phyloP scores from a whole-genome alignment of 2,329 filamentous ascomycete genomes.

The Diplodia mutila region DNA sequence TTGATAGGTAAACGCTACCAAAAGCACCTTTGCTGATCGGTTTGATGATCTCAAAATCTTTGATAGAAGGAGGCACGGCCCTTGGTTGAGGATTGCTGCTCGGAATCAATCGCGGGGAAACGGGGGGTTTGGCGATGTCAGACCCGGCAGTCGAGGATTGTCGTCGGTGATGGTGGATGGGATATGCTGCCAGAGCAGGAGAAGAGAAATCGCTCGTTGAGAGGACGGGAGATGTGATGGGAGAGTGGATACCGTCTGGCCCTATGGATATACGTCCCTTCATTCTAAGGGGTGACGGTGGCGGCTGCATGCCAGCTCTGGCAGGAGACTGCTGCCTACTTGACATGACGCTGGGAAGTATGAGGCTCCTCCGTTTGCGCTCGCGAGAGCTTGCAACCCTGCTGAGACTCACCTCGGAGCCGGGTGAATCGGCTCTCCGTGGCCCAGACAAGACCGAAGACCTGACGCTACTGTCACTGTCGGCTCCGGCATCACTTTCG shows the following conservation, averaged over 20 bases:
- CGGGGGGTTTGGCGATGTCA: slow-evolving; percentile 65
- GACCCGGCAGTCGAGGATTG: slow-evolving; percentile 91
- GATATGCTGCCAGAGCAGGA: slow-evolving; percentile 61
- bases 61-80: slow-evolving; percentile 92
- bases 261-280: slow-evolving; percentile 73
- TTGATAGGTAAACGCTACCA: slow-evolving; percentile 94
- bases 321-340: slow-evolving; percentile 88
- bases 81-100: slow-evolving; percentile 81
- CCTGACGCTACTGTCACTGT: slow-evolving; percentile 84
- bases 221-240: slow-evolving; percentile 86
- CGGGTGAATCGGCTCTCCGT: slow-evolving; percentile 82
- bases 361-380: slow-evolving; percentile 82
- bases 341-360: slow-evolving; percentile 77
- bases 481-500: slow-evolving; percentile 80
- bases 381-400: slow-evolving; percentile 79
- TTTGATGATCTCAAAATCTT: slow-evolving; percentile 99
- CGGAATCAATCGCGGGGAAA: slow-evolving; percentile 80
- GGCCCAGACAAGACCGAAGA: slow-evolving; percentile 77
- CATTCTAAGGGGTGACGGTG: slow-evolving; percentile 82
- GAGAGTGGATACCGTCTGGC: slow-evolving; percentile 73
- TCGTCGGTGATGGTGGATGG: slow-evolving; percentile 73
- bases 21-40: slow-evolving; percentile 99
- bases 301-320: slow-evolving; percentile 69
- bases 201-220: slow-evolving; percentile 81
- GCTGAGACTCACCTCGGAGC: slow-evolving; percentile 80